Conservation (phyloP, 1,284 basidiomycete species). For the Ceratorhiza oryzae-sativae region DNA sequence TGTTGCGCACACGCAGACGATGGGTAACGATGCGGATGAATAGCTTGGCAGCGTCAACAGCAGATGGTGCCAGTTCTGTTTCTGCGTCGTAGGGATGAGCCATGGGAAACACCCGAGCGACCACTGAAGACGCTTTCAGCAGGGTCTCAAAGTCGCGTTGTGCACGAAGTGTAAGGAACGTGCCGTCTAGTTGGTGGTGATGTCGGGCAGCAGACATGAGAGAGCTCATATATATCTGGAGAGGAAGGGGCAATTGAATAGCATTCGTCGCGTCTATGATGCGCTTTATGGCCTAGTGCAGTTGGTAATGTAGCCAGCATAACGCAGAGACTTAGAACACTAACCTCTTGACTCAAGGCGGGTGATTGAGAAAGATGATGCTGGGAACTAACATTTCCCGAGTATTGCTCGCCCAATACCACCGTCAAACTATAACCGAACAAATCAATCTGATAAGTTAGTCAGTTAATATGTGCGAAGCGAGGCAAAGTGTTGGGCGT, state of each 20-base stretch:
- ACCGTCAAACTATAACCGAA: slow-evolving; percentile 77
- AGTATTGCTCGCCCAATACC: slow-evolving; percentile 42
- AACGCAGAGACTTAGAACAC: slow-evolving; percentile 48
- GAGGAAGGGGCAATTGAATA: slow-evolving; percentile 54
- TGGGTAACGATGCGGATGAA: slow-evolving; percentile 30
- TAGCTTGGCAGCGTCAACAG: slow-evolving; percentile 33
- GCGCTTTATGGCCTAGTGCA: slow-evolving; percentile 44
- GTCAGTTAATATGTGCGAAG: slow-evolving; percentile 25
- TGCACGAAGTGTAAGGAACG: slow-evolving; percentile 65
- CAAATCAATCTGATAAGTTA: slow-evolving; percentile 65
- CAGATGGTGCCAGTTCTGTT: slow-evolving; percentile 17
- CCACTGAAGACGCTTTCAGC: slow-evolving; percentile 66
- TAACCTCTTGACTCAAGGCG: slow-evolving; percentile 37
- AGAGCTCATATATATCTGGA: slow-evolving; percentile 71
- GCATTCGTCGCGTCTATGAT: slow-evolving; percentile 50
- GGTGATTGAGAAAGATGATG: slow-evolving; percentile 36
- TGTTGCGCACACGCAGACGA: slow-evolving; percentile 22
- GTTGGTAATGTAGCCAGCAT: slow-evolving; percentile 50
- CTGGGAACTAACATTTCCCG: slow-evolving; percentile 49
- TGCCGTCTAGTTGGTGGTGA: slow-evolving; percentile 71
- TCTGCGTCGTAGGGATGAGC: not conserved
- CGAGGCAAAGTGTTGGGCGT: slow-evolving; percentile 21
- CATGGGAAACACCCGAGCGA: slow-evolving; percentile 47
- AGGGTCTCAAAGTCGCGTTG: slow-evolving; percentile 67
- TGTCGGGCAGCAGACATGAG: slow-evolving; percentile 75